Percentiles rank a stretch among this genome's conserved stretches.
These are phyloP conservation scores for Maudiozyma pseudohumilis DNA, from an alignment of 805 yeast genomes.

Conservation along the genomic window DNA sequence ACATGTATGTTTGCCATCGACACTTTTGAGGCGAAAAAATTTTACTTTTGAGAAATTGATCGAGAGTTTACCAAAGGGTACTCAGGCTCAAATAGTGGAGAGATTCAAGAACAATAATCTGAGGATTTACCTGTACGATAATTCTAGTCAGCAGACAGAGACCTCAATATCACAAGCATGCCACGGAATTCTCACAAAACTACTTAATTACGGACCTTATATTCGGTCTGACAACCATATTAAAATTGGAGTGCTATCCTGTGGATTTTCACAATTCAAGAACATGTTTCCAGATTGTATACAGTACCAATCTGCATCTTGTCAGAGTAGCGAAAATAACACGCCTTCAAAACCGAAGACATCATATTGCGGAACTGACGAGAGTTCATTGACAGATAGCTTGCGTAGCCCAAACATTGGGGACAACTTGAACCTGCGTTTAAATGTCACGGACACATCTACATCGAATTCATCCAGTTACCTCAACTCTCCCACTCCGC, in stretches of 20 bases:
- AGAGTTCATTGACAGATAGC: not conserved
- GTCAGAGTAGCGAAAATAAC: not conserved
- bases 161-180: slow-evolving; percentile 19
- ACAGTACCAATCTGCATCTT: too few species aligned
- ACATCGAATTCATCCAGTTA: slow-evolving; percentile 1
- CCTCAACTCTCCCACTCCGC: slow-evolving; percentile 2
- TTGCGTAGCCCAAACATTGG: not conserved
- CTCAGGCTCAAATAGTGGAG: slow-evolving; percentile 17
- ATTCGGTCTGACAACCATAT: not conserved
- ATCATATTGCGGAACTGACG: not conserved
- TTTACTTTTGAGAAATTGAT: slow-evolving; percentile 57
- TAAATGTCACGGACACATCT: slow-evolving; percentile 4
- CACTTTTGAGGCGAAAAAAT: slow-evolving; percentile 64
- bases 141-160: slow-evolving; percentile 15
- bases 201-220: slow-evolving; percentile 10
- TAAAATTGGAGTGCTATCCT: slow-evolving; percentile 13
- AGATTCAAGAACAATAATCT: slow-evolving; percentile 10
- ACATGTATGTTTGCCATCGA: slow-evolving; percentile 83
- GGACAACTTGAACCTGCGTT: slow-evolving; percentile 5
- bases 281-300: slow-evolving; percentile 11
- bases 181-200: slow-evolving; percentile 21
- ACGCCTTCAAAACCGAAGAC: not conserved
- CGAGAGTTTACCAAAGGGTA: slow-evolving; percentile 47
- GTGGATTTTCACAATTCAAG: slow-evolving; percentile 16
- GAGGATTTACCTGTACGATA: slow-evolving; percentile 22